Conservation (phyloP, 2,329 filamentous ascomycete genomes). For the Cytospora paraplurivora region DNA sequence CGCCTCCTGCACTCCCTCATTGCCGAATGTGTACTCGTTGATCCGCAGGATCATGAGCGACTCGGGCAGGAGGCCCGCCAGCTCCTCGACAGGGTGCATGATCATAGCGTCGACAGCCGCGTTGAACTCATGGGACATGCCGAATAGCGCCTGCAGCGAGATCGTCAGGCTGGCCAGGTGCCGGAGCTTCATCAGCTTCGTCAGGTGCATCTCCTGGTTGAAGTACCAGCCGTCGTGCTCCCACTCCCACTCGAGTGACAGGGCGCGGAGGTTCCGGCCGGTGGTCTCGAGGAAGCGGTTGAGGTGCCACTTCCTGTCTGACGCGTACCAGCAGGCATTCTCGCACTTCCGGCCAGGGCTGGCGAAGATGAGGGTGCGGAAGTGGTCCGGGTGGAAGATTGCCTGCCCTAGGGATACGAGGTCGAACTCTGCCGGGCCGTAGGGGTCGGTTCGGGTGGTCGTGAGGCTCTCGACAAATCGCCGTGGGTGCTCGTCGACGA, state of each 20-base stretch:
- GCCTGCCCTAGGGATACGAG: background rate
- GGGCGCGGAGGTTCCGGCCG: background rate
- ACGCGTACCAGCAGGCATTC: background rate
- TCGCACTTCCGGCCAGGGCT: background rate
- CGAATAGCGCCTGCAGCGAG: slow-evolving; percentile 3
- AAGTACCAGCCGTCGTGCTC: no score
- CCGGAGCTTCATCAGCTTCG: background rate
- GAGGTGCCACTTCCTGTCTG: background rate
- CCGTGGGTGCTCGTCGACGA: background rate
- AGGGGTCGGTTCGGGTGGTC: background rate
- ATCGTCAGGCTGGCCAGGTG: slow-evolving; percentile 4
- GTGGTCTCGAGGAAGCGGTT: background rate
- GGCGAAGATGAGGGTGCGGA: background rate
- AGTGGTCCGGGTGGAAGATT: background rate
- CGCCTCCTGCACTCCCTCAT: background rate
- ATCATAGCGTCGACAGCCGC: background rate
- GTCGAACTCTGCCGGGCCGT: background rate
- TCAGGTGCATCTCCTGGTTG: background rate
- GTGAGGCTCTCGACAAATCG: background rate
- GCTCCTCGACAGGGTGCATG: no score
- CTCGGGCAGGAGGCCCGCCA: background rate
- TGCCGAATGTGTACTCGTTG: background rate
- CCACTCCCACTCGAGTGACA: slow-evolving; percentile 11
- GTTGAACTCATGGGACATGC: background rate
- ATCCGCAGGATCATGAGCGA: slow-evolving; percentile 1